Evolutionary conservation across 1,284 basidiomycete genomes (phyloP).

Genomic region (Heterobasidion annosum): DNA sequence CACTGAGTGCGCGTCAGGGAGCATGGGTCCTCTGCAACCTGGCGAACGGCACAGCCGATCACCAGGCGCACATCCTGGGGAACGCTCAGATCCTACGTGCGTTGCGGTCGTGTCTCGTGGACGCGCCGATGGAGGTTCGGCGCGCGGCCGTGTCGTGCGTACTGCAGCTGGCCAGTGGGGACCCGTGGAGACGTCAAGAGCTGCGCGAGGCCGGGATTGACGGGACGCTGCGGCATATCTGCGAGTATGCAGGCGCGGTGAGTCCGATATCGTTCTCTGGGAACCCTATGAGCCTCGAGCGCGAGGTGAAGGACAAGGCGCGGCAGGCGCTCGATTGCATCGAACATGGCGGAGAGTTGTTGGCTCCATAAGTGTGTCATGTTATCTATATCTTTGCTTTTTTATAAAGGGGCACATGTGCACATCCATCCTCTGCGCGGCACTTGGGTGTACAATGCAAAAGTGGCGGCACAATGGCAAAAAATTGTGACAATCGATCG

Average conservation of each 20-base stretch:
- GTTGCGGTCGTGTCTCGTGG: slow-evolving; percentile 46
- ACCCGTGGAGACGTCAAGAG: slow-evolving; percentile 24
- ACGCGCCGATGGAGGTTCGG: slow-evolving; percentile 47
- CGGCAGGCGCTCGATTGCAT: slow-evolving; percentile 26
- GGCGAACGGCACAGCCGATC: slow-evolving; percentile 41
- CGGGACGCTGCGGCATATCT: slow-evolving; percentile 35
- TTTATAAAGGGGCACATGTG: background rate
- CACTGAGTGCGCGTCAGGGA: slow-evolving; percentile 26
- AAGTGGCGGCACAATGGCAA: no score
- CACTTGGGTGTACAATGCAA: no score
- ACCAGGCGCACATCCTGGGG: slow-evolving; percentile 39
- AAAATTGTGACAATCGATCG: no score
- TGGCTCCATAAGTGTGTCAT: background rate
- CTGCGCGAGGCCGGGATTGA: slow-evolving; percentile 36
- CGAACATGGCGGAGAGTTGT: background rate
- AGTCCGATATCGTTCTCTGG: slow-evolving; percentile 22
- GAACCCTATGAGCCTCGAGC: slow-evolving; percentile 26
- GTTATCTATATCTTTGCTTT: background rate
- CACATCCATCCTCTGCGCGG: no score
- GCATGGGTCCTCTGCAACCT: slow-evolving; percentile 56
- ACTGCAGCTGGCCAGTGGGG: slow-evolving; percentile 35
- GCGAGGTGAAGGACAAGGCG: slow-evolving; percentile 47
- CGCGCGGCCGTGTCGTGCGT: slow-evolving; percentile 51
- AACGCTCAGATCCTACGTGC: slow-evolving; percentile 40
- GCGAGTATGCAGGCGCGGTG: slow-evolving; percentile 34